phyloP scores from a whole-genome alignment of 768 basidiomycete genomes.

The Symmetrospora coprosmae region DNA sequence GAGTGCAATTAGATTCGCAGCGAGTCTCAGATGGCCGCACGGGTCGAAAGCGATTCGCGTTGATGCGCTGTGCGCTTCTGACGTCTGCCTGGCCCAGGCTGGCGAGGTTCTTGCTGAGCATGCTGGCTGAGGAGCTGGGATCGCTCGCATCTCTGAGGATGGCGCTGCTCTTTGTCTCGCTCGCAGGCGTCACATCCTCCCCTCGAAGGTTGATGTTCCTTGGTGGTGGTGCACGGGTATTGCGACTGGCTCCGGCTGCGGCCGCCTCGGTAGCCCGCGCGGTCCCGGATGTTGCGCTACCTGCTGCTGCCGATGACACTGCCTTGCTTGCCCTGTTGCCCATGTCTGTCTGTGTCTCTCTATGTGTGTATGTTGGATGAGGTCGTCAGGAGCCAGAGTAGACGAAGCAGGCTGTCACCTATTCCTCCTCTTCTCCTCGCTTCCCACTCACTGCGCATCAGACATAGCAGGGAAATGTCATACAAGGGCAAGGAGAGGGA shows the following conservation, averaged over 20 bases:
- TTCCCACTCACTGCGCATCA: background rate
- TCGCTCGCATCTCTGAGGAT: constrained; percentile 11
- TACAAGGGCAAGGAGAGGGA: constrained; percentile 15
- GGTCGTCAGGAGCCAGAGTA: no score
- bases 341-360: background rate
- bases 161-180: background rate
- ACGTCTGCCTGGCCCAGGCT: constrained; percentile 8
- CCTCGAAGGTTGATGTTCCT: background rate
- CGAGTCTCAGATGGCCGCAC: background rate
- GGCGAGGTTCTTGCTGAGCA: constrained; percentile 1
- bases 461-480: background rate
- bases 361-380: no score
- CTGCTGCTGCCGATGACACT: background rate
- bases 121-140: background rate
- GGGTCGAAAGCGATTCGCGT: constrained; percentile 1
- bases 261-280: background rate
- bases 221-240: no score
- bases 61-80: background rate
- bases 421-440: background rate
- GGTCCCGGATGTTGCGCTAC: background rate
- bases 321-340: constrained; percentile 4
- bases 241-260: background rate
- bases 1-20: no score
- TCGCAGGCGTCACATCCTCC: background rate
- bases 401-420: no score